phyloP scores from a whole-genome alignment of 345 rosid species.

The Draba incana region DNA sequence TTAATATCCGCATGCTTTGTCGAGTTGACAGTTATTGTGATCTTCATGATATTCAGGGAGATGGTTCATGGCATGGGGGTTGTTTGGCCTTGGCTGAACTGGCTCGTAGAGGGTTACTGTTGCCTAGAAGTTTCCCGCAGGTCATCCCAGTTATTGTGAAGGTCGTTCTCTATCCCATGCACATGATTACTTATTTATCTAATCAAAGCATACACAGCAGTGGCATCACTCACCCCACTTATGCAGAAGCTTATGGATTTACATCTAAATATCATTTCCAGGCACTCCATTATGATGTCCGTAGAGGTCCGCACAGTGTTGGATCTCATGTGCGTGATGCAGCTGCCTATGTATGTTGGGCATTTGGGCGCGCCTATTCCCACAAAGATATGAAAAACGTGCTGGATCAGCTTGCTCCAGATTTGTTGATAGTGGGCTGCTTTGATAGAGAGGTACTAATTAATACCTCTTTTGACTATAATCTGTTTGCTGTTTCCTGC shows the following conservation, averaged over 20 bases:
- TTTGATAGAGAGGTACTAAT: constrained; percentile 90
- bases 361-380: constrained; percentile 96
- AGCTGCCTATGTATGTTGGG: constrained; percentile 99
- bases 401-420: constrained; percentile 85
- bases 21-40: constrained; percentile 28
- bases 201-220: constrained; percentile 5
- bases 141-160: constrained; percentile 84
- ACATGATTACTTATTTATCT: constrained; percentile 26
- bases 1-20: constrained; percentile 15
- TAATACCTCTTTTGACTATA: constrained; percentile 25
- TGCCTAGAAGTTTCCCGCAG: constrained; percentile 86
- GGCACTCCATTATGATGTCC: constrained; percentile 97
- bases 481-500: constrained; percentile 18
- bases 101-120: constrained; percentile 92
- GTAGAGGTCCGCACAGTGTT: constrained; percentile 98
- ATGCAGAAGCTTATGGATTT: constrained; percentile 8
- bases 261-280: constrained; percentile 44
- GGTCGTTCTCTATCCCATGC: constrained; percentile 49
- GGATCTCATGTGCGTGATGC: constrained; percentile 99
- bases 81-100: constrained; percentile 96
- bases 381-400: constrained; percentile 82
- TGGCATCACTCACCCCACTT: constrained; percentile 12
- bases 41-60: constrained; percentile 66
- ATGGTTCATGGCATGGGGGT: constrained; percentile 99
- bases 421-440: constrained; percentile 84